Percentiles rank a stretch among this genome's conserved stretches.
Evolutionary conservation across 1,284 basidiomycete genomes (phyloP).

Genomic region (Inonotus hispidus): DNA sequence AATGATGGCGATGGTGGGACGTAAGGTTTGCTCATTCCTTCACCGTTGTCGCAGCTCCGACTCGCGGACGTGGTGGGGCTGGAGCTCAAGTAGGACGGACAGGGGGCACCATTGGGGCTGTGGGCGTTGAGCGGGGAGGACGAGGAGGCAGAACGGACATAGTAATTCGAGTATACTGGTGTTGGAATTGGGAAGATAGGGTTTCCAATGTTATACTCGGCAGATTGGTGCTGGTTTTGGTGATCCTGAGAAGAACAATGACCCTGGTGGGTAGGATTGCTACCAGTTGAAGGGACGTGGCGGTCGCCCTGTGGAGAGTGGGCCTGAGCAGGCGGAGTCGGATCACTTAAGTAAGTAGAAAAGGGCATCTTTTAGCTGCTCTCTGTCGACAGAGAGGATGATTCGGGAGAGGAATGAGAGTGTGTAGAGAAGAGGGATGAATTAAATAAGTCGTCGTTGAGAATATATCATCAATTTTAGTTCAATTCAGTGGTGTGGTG

Average conservation of each 20-base stretch:
- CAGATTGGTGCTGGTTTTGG: neutral
- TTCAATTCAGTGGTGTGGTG: too few species aligned
- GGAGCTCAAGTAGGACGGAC: neutral
- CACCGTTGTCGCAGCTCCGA: neutral
- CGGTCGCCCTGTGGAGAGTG: neutral
- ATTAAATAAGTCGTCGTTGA: too few species aligned
- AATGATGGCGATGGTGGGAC: neutral
- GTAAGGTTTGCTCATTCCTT: neutral
- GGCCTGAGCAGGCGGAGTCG: neutral
- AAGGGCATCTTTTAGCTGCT: neutral
- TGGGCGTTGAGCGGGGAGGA: neutral
- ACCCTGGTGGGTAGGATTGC: neutral
- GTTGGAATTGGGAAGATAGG: too few species aligned
- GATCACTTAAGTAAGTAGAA: constrained; percentile 9
- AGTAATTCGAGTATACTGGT: too few species aligned
- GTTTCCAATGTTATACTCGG: too few species aligned
- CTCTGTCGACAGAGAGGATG: neutral
- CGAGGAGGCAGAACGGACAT: neutral
- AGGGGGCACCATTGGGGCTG: neutral
- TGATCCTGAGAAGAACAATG: neutral
- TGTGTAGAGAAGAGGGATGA: neutral
- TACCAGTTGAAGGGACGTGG: neutral
- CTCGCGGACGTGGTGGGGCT: neutral
- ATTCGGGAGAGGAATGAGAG: neutral
- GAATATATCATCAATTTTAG: too few species aligned